Evolutionary conservation across 1,139 yeast genomes (phyloP).

Genomic region (Taiozyma sp.): DNA sequence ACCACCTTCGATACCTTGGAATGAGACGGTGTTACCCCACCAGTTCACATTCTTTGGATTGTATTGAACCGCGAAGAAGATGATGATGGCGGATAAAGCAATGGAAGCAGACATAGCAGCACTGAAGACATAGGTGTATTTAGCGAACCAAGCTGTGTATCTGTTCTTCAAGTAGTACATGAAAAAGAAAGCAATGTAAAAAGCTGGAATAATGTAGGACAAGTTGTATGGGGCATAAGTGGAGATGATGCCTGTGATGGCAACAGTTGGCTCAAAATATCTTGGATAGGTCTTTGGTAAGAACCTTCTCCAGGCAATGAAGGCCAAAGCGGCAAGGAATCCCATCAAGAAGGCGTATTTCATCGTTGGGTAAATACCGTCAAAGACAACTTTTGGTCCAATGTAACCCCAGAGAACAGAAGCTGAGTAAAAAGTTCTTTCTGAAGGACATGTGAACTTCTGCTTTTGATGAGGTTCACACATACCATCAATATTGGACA

Average conservation of each 20-base stretch:
- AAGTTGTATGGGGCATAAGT: slow-evolving; percentile 46
- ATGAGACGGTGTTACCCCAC: slow-evolving; percentile 57
- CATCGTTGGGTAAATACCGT: slow-evolving; percentile 43
- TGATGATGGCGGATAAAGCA: slow-evolving; percentile 50
- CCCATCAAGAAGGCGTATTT: slow-evolving; percentile 53
- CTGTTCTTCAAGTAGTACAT: slow-evolving; percentile 48
- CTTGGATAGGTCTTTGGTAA: slow-evolving; percentile 31
- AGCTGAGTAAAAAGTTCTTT: slow-evolving; percentile 45
- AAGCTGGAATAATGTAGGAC: slow-evolving; percentile 49
- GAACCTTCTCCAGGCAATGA: slow-evolving; percentile 37
- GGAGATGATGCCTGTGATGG: slow-evolving; percentile 41
- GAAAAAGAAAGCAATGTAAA: slow-evolving; percentile 43
- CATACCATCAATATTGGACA: slow-evolving; percentile 40
- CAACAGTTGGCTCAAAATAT: slow-evolving; percentile 40
- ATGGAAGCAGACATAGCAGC: slow-evolving; percentile 57
- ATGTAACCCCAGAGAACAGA: slow-evolving; percentile 62
- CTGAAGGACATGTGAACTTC: slow-evolving; percentile 41
- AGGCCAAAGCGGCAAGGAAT: slow-evolving; percentile 39
- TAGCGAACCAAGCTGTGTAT: slow-evolving; percentile 56
- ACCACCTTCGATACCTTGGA: slow-evolving; percentile 44
- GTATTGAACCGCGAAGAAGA: slow-evolving; percentile 51
- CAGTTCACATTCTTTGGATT: slow-evolving; percentile 38
- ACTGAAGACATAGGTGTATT: slow-evolving; percentile 57
- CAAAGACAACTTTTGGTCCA: slow-evolving; percentile 59
- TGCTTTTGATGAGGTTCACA: slow-evolving; percentile 40